Evolutionary conservation across 805 yeast species (phyloP), one percentile per base, ranked within the genome.

Genomic region (Sporopachydermia quercuum): DNA sequence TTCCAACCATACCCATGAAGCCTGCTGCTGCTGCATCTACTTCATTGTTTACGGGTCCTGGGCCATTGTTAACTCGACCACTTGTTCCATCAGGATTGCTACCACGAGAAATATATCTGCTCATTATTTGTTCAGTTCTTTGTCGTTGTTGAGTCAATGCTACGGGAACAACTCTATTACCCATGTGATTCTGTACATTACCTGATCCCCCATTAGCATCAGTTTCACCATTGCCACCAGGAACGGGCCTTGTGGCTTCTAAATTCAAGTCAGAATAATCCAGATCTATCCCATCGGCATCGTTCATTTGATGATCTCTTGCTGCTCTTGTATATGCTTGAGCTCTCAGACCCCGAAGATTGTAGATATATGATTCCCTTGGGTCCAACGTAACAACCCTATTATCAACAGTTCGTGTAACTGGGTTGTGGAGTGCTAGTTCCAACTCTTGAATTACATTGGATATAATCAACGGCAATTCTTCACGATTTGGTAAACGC

Each of bases 201-300:
- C 30, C 30, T n/a, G 8, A n/a, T 23, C 30, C 30, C 8, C 30
- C 30, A 8, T 8, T 8, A 8, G 13, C 30, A n/a, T 23, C 30
- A 8, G 13, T n/a, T 8, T 23, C 30, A 23, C 30, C 30, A 23
- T 8, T 23, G 8, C n/a, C 30, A 8, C 30, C 30, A 23, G 30
- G 13, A 23, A 23, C 30, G n/a, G 30, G 30, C 30, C 30, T 23
- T 8, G 30, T 23, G 30, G 30, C 30, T 8, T 23, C 30, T 23
- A 23, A 23, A 23, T 23, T 23, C 13, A 23, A n/a, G n/a, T 23
- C 30, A 23, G 30, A n/a, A 23, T 23, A 23, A 23, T 23, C 30
- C 30, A 23, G n/a, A 23, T 23, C 30, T 8, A 23, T 23, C 30
- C 30, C 30, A n/a, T 23, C 30, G n/a, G 30, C 30, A 23, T 23